phyloP scores from a whole-genome alignment of 192 early-diverging fungal genomes.

The Piromyces sp. region DNA sequence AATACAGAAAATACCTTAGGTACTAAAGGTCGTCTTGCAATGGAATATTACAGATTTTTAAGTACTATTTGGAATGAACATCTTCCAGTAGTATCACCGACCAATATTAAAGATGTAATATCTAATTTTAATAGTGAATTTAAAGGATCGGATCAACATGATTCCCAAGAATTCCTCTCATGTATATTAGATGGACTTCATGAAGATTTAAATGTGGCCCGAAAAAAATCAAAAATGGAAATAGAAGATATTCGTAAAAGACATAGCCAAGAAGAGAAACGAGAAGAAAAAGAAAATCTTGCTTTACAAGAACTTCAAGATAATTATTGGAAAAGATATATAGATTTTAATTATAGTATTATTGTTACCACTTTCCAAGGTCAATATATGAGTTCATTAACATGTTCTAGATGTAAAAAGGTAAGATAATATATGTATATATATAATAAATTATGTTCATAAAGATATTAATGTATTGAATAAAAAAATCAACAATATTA shows the following conservation, averaged over 20 bases:
- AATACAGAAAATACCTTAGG: conserved; percentile 47
- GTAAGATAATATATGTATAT: conserved; percentile 4
- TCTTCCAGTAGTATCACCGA: conserved; percentile 59
- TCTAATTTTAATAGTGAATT: conserved; percentile 65
- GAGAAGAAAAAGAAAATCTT: conserved; percentile 33
- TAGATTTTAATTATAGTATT: conserved; percentile 55
- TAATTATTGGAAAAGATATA: conserved; percentile 56
- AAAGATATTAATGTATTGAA: background rate
- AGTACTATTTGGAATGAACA: conserved; percentile 66
- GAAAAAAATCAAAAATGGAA: conserved; percentile 16
- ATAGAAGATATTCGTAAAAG: conserved; percentile 3
- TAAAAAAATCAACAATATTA: no score
- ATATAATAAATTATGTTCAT: background rate
- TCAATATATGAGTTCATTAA: conserved; percentile 43
- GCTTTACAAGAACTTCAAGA: background rate
- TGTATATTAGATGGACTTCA: conserved; percentile 82
- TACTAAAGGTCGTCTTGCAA: conserved; percentile 50
- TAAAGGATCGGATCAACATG: conserved; percentile 79
- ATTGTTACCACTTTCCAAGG: conserved; percentile 86
- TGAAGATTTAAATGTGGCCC: conserved; percentile 71
- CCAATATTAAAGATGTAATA: conserved; percentile 55
- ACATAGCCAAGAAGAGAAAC: conserved; percentile 8
- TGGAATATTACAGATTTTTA: conserved; percentile 61
- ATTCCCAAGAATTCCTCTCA: conserved; percentile 86
- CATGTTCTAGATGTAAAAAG: conserved; percentile 52